These are phyloP conservation scores for Antrodiella citrinella DNA, from an alignment of 768 basidiomycete species.

Conservation along the genomic window DNA sequence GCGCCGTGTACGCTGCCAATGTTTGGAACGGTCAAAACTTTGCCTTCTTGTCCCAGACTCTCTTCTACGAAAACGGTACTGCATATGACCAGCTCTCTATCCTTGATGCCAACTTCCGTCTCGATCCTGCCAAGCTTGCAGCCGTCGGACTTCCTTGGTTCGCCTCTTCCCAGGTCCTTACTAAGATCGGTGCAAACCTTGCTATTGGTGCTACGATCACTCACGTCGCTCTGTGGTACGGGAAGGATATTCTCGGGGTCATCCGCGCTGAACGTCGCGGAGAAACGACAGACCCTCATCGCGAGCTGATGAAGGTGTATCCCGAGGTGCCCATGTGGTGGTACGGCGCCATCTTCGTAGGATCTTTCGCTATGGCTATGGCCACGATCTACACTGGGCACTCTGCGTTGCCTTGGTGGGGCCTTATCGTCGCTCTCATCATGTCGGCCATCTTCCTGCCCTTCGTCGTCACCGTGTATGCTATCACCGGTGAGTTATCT, in stretches of 20 bases:
- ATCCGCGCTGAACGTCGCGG: constrained; percentile 15
- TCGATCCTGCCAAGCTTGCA: constrained; percentile 41
- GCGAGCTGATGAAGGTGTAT: constrained; percentile 43
- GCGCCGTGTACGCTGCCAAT: constrained; percentile 36
- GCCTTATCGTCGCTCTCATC: constrained; percentile 40
- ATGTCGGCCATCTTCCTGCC: constrained; percentile 41
- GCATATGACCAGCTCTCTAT: constrained; percentile 45
- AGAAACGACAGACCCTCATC: constrained; percentile 43
- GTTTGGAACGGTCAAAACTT: constrained; percentile 49
- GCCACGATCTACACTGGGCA: constrained; percentile 42
- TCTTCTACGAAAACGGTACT: constrained; percentile 39
- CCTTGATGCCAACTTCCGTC: constrained; percentile 41
- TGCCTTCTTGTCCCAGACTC: constrained; percentile 34
- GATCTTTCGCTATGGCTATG: constrained; percentile 40
- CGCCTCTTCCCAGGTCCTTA: constrained; percentile 35
- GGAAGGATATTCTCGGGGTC: constrained; percentile 35
- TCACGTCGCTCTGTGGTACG: constrained; percentile 41
- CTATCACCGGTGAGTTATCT: no score
- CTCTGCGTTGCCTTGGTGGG: constrained; percentile 48
- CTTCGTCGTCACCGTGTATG: constrained; percentile 46
- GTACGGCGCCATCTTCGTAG: constrained; percentile 34
- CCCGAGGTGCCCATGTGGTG: constrained; percentile 40
- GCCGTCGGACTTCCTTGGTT: constrained; percentile 37
- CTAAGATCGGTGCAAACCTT: constrained; percentile 16
- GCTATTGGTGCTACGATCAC: constrained; percentile 11